Conservation (phyloP, 2,329 filamentous ascomycete species). For the Epichloe sibirici region DNA sequence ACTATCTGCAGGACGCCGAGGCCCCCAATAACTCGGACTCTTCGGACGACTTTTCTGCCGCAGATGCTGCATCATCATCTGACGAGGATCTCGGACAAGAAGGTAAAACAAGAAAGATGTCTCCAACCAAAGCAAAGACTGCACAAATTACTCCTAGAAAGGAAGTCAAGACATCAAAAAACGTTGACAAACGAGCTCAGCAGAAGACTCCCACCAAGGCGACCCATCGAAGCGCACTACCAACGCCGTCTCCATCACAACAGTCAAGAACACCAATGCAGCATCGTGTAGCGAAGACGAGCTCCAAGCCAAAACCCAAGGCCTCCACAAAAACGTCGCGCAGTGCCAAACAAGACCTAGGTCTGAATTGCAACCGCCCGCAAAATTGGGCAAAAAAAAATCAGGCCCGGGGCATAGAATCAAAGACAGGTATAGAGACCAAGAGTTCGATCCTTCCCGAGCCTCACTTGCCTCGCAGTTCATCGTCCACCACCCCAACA, state of each 20-base stretch:
- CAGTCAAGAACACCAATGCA: background rate
- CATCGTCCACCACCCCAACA: too few relatives aligned
- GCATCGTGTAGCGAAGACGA: background rate
- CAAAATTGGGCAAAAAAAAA: background rate
- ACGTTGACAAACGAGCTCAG: slow-evolving; percentile 19
- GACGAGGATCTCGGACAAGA: slow-evolving; percentile 15
- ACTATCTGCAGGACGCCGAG: slow-evolving; percentile 14
- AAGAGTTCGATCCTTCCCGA: background rate
- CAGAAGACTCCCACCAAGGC: slow-evolving; percentile 3
- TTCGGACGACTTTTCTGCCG: slow-evolving; percentile 22
- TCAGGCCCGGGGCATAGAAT: background rate
- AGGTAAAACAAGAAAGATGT: slow-evolving; percentile 24
- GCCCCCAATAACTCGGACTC: slow-evolving; percentile 19
- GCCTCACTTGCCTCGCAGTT: background rate
- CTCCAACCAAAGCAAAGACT: slow-evolving; percentile 12
- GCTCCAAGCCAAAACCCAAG: background rate
- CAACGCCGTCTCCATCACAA: background rate
- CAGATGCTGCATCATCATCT: slow-evolving; percentile 17
- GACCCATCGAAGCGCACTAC: background rate
- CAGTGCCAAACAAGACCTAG: background rate
- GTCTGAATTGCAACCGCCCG: background rate
- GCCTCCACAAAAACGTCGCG: background rate
- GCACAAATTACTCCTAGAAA: slow-evolving; percentile 15
- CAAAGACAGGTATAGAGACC: background rate
- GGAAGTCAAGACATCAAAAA: slow-evolving; percentile 13